Percentiles rank a stretch among this genome's conserved stretches.
Conservation (phyloP, 768 basidiomycete genomes). For the Termitomyces sp. region DNA sequence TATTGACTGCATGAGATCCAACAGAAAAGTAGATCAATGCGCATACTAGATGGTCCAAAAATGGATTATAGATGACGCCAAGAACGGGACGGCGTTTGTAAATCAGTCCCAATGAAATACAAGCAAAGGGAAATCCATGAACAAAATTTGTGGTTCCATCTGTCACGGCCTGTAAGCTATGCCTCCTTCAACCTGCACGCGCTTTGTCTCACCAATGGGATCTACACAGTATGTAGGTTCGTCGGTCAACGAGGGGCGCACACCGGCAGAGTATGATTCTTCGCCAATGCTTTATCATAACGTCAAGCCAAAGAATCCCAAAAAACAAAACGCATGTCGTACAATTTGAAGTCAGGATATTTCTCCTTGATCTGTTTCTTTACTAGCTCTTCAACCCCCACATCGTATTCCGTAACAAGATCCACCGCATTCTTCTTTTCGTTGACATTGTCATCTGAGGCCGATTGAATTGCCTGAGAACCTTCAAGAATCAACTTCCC, state of each 20-base stretch:
- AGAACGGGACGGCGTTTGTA: constrained; percentile 77
- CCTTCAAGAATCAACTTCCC: constrained; percentile 75
- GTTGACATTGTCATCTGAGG: constrained; percentile 53
- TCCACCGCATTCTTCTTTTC: constrained; percentile 96
- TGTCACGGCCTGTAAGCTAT: constrained; percentile 20
- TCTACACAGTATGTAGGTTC: constrained; percentile 95
- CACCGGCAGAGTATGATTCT: constrained; percentile 83
- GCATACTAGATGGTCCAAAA: constrained; percentile 74
- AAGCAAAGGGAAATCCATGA: constrained; percentile 82
- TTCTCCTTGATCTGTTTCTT: constrained; percentile 54
- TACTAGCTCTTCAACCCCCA: constrained; percentile 84
- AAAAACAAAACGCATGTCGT: constrained; percentile 24
- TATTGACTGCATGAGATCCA: constrained; percentile 16
- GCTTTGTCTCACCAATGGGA: constrained; percentile 64
- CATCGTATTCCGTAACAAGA: constrained; percentile 93
- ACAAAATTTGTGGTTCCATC: constrained; percentile 90
- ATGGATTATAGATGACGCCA: constrained; percentile 92
- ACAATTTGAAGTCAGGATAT: constrained; percentile 85
- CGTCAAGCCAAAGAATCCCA: background rate
- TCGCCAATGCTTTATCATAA: constrained; percentile 73
- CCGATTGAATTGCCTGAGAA: constrained; percentile 63
- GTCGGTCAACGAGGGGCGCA: constrained; percentile 66
- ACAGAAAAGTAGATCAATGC: background rate
- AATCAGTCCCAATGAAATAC: constrained; percentile 88
- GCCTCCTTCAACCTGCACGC: background rate